Conservation (phyloP, 2,329 filamentous ascomycete species). For the Torrubiellomyces zombiae region DNA sequence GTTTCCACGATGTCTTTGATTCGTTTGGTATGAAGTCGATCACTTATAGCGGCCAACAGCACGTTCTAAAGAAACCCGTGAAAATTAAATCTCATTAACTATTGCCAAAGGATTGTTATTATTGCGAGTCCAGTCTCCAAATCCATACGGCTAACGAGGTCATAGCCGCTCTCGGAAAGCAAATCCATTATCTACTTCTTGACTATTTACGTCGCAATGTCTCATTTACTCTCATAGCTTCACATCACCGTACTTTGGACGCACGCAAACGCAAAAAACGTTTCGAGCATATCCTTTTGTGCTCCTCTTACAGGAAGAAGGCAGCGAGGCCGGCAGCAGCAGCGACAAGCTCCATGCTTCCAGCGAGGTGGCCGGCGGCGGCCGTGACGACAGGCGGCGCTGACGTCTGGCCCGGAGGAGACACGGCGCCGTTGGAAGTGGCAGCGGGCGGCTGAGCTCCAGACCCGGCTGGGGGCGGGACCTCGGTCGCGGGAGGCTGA, state of each 20-base stretch:
- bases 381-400: slow-evolving; percentile 11
- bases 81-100: too few relatives aligned
- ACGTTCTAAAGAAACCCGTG: too few relatives aligned
- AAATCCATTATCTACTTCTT: too few relatives aligned
- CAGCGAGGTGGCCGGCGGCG: slow-evolving; percentile 15
- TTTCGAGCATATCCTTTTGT: slow-evolving; percentile 9
- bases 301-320: slow-evolving; percentile 8
- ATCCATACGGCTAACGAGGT: too few relatives aligned
- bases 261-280: slow-evolving; percentile 9
- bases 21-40: too few relatives aligned
- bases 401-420: slow-evolving; percentile 1
- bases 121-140: too few relatives aligned
- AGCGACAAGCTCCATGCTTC: slow-evolving; percentile 12
- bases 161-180: too few relatives aligned
- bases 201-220: too few relatives aligned
- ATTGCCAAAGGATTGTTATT: too few relatives aligned
- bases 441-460: background rate
- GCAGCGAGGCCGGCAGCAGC: slow-evolving; percentile 16
- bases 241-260: slow-evolving; percentile 12
- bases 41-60: too few relatives aligned
- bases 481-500: background rate
- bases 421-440: background rate
- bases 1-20: too few relatives aligned
- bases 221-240: too few relatives aligned
- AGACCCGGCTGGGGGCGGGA: slow-evolving; percentile 1